Evolutionary conservation across 2,329 filamentous ascomycete species (phyloP).

Genomic region (Phaeosphaeriaceae sp.): DNA sequence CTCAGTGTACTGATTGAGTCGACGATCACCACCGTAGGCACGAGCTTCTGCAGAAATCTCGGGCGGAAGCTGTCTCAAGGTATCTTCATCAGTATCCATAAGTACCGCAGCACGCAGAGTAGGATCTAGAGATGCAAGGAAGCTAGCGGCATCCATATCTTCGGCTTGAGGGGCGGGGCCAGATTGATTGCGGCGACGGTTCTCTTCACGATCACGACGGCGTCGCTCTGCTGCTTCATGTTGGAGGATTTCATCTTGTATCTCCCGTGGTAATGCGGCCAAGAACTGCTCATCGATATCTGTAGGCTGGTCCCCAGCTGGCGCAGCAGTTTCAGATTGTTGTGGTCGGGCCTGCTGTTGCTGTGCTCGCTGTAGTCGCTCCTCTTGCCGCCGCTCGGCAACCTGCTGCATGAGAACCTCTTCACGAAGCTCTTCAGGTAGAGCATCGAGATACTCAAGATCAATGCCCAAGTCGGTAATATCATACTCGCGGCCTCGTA

Average conservation of each 20-base stretch:
- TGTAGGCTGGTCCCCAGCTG: slow-evolving; percentile 73
- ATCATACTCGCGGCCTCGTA: slow-evolving; percentile 86
- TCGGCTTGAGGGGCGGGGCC: slow-evolving; percentile 55
- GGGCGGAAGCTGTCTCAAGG: slow-evolving; percentile 81
- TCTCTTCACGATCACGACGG: slow-evolving; percentile 82
- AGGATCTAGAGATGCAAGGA: slow-evolving; percentile 87
- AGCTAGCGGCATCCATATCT: slow-evolving; percentile 93
- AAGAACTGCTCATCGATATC: slow-evolving; percentile 94
- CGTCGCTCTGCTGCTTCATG: slow-evolving; percentile 90
- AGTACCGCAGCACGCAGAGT: slow-evolving; percentile 84
- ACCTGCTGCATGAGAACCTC: slow-evolving; percentile 94
- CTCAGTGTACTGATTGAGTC: slow-evolving; percentile 60
- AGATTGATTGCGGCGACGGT: slow-evolving; percentile 69
- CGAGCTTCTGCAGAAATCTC: slow-evolving; percentile 88
- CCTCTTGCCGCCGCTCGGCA: slow-evolving; percentile 69
- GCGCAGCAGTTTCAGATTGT: slow-evolving; percentile 14
- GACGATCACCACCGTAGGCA: slow-evolving; percentile 64
- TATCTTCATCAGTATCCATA: slow-evolving; percentile 88
- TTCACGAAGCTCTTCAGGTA: slow-evolving; percentile 95
- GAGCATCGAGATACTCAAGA: slow-evolving; percentile 89
- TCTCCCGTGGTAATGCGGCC: slow-evolving; percentile 86
- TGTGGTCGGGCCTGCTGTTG: slow-evolving; percentile 53
- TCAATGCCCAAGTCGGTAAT: slow-evolving; percentile 96
- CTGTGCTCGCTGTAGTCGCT: slow-evolving; percentile 50
- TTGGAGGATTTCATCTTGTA: slow-evolving; percentile 87